Base-by-base conservation (phyloP, 495 filamentous ascomycete species). In the Parathielavia hyrcaniae region DNA sequence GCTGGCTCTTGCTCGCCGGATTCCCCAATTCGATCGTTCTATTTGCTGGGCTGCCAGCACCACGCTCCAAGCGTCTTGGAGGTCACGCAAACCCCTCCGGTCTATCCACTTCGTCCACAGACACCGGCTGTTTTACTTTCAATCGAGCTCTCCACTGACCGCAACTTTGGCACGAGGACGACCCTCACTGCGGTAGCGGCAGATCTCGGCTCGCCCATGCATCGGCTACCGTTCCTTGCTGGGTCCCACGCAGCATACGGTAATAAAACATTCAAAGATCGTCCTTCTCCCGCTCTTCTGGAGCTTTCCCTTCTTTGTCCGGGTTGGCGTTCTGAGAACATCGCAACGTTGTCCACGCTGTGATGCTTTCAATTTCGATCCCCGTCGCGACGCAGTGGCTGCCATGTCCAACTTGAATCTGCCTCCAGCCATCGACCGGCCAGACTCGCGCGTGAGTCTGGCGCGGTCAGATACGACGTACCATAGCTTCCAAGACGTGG, bases 401-500 rank as follows among this genome's bases (percentile, higher is more conserved):
- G 64, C 55, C 61, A 71, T 75, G 68, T 67, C 73, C 43, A 69
- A 66, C 43, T 53, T 68, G 17, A 59, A 64, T 23, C 50, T 49
- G 22, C 53, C 67, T 10, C 60, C 67, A 44, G 56, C 68, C 53
- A 57, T 67, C 52, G 63, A 71, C 52, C 71, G 72, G 54, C 73
- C 74, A 16, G 63, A 67, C 51, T 77, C 76, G 23, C 64, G 65
- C 38, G 59, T 67, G 52, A 77, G 76, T 60, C 53, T 74, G 50
- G 70, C 72, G 19, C 64, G 61, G 4, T 76, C 75, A 20, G 67
- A 74, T 60, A 69, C 70, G 20, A 75, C 75, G 10, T 79, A 77
- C 60, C 74, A 79, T 59, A 77, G 73, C 69, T 77, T 77, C 46
- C 66, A 77, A 38, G 69, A 77, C 38, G 59, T 69, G 49, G 76